A percentile compares a stretch with the other conserved stretches of the same genome.
Conservation (phyloP, 1,139 yeast genomes). For the Ashbya aceris region DNA sequence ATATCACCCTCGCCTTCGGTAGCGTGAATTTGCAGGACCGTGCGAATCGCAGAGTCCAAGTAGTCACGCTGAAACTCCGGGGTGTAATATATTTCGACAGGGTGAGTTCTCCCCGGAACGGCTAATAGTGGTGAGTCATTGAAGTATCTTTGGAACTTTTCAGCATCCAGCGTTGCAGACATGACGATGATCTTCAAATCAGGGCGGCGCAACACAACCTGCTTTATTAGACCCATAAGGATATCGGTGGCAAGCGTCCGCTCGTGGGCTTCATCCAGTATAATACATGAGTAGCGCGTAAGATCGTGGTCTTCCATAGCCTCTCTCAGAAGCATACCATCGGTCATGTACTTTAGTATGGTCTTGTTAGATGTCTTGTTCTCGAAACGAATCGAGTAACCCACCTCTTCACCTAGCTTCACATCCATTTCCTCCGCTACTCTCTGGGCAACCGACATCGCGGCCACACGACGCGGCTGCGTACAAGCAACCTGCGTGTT, state of each 20-base stretch:
- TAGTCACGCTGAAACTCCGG: conserved; percentile 95
- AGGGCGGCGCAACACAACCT: conserved; percentile 67
- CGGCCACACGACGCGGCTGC: conserved; percentile 96
- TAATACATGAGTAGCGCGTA: conserved; percentile 74
- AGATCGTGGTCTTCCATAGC: conserved; percentile 94
- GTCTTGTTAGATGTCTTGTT: conserved; percentile 77
- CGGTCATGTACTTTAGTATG: conserved; percentile 91
- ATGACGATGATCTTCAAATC: conserved; percentile 87
- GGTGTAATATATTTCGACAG: conserved; percentile 93
- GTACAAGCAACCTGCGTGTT: conserved; percentile 91
- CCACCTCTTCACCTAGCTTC: conserved; percentile 81
- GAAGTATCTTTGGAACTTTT: conserved; percentile 85
- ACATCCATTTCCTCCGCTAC: conserved; percentile 97
- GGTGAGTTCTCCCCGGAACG: conserved; percentile 96
- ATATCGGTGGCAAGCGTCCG: conserved; percentile 95
- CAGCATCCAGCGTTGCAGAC: conserved; percentile 98
- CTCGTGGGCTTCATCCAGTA: conserved; percentile 97
- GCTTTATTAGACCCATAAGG: conserved; percentile 87
- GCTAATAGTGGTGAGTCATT: conserved; percentile 88
- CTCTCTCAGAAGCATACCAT: conserved; percentile 95
- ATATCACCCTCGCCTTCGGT: conserved; percentile 94
- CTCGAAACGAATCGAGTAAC: conserved; percentile 88
- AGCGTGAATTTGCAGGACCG: conserved; percentile 92
- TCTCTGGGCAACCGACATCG: conserved; percentile 94
- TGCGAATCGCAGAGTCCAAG: conserved; percentile 86